Evolutionary conservation across 2,329 filamentous ascomycete genomes (phyloP).

Genomic region (Thermoascus crustaceus): DNA sequence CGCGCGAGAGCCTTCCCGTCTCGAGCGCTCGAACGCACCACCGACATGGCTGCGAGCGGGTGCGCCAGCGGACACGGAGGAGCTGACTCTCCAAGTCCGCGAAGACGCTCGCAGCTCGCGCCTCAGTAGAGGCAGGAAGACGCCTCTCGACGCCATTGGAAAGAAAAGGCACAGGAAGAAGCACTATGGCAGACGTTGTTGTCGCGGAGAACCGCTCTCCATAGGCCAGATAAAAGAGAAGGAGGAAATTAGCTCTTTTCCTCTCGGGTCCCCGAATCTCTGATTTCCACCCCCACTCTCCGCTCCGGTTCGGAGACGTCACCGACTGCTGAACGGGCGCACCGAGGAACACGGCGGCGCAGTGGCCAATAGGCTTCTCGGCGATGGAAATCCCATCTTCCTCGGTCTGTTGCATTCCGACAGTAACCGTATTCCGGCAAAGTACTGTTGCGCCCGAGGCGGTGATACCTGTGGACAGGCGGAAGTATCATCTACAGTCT

Average conservation of each 20-base stretch:
- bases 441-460: not conserved
- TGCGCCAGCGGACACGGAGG: constrained; percentile 15
- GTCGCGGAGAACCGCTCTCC: constrained; percentile 1
- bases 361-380: constrained; percentile 1
- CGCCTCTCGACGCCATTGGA: constrained; percentile 34
- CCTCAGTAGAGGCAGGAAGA: constrained; percentile 35
- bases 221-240: not conserved
- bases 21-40: constrained; percentile 13
- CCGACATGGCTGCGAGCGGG: constrained; percentile 13
- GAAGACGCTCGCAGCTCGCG: constrained; percentile 27
- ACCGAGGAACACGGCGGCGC: constrained; percentile 3
- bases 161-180: not conserved
- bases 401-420: not conserved
- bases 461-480: too few relatives aligned
- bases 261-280: not conserved
- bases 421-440: constrained; percentile 6
- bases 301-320: constrained; percentile 2
- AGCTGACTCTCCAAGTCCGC: constrained; percentile 20
- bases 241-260: not conserved
- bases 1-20: constrained; percentile 13
- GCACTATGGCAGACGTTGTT: not conserved
- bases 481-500: too few relatives aligned
- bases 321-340: not conserved
- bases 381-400: not conserved
- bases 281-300: not conserved